A percentile compares a stretch with the other conserved stretches of the same genome.
Evolutionary conservation across 192 early-diverging fungal genomes (phyloP).

Genomic region (Radiomyces spectabilis): DNA sequence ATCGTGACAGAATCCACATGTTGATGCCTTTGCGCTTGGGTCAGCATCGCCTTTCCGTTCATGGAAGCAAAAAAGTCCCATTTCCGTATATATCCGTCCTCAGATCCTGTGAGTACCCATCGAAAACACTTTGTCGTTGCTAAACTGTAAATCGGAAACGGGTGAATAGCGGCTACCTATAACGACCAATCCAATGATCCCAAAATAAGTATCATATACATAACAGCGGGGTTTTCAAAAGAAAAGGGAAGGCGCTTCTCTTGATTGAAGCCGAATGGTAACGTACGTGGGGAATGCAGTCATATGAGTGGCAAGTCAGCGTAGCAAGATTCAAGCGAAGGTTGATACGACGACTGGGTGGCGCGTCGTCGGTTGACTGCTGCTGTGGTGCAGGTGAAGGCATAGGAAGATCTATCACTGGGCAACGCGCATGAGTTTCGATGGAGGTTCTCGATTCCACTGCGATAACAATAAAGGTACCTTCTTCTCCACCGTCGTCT

Average conservation of each 20-base stretch:
- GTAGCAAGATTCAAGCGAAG: slow-evolving; percentile 1
- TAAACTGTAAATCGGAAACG: slow-evolving; percentile 60
- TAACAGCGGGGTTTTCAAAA: too few relatives aligned
- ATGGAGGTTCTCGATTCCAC: too few relatives aligned
- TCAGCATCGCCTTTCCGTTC: slow-evolving; percentile 73
- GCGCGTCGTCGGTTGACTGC: background rate
- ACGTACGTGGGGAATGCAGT: slow-evolving; percentile 13
- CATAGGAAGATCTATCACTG: background rate
- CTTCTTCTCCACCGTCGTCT: slow-evolving; percentile 18
- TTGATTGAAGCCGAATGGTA: background rate
- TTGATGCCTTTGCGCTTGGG: slow-evolving; percentile 78
- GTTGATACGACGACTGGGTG: slow-evolving; percentile 1
- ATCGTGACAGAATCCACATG: slow-evolving; percentile 82
- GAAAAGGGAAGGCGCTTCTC: background rate
- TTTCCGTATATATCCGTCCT: slow-evolving; percentile 93
- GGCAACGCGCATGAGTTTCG: background rate
- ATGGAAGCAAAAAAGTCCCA: slow-evolving; percentile 88
- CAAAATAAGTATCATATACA: too few relatives aligned
- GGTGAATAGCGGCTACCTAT: slow-evolving; percentile 56
- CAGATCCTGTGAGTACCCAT: slow-evolving; percentile 79
- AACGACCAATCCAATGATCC: background rate
- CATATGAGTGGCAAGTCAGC: slow-evolving; percentile 8
- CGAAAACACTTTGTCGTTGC: slow-evolving; percentile 64
- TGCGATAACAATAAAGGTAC: slow-evolving; percentile 14
- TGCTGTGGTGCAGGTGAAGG: slow-evolving; percentile 21